Conservation (phyloP, 208 protist species). For the Crithidia expoeki region DNA sequence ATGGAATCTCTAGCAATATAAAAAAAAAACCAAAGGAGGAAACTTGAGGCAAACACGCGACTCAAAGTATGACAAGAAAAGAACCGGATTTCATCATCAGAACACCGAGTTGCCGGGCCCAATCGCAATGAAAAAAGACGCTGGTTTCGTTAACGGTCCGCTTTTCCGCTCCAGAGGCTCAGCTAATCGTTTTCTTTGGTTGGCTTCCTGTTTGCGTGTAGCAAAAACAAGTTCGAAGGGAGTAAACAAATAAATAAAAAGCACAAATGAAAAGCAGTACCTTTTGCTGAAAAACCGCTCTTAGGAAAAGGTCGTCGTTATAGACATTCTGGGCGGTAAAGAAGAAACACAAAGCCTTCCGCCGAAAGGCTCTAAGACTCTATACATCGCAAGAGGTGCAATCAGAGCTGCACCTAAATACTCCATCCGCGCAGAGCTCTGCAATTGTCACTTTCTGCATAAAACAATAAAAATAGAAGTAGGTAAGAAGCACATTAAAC, state of each 20-base stretch:
- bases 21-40: neutral
- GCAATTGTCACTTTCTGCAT: neutral
- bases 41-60: neutral
- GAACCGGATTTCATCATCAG: too few relatives aligned
- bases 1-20: neutral
- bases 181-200: too few relatives aligned
- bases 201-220: neutral
- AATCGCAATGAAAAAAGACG: too few relatives aligned
- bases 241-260: neutral
- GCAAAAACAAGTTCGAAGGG: neutral
- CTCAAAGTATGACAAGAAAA: too few relatives aligned
- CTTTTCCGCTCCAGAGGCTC: too few relatives aligned
- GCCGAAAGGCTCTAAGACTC: slow-evolving; percentile 7
- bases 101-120: too few relatives aligned
- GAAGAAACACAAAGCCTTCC: neutral
- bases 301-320: neutral
- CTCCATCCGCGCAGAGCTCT: neutral
- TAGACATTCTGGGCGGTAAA: slow-evolving; percentile 6
- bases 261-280: slow-evolving; percentile 3
- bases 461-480: slow-evolving; percentile 16
- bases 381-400: slow-evolving; percentile 14
- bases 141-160: too few relatives aligned
- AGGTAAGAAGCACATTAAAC: too few relatives aligned
- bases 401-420: too few relatives aligned
- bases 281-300: neutral